phyloP scores from a whole-genome alignment of 2,329 filamentous ascomycete species.

The Paecilomyces dactylethromorphus region DNA sequence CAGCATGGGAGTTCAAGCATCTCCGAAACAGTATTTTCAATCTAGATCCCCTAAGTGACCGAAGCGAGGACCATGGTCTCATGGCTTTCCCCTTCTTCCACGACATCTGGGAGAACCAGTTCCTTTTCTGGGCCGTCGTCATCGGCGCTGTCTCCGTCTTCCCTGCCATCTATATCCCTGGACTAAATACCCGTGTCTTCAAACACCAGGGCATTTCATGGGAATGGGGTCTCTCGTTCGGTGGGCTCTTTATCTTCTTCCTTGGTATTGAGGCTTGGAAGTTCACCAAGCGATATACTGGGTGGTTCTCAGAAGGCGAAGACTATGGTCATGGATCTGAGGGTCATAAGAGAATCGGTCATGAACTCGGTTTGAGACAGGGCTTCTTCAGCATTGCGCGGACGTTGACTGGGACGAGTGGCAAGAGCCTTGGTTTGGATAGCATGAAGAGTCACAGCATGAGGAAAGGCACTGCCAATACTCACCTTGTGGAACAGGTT shows the following conservation, averaged over 20 bases:
- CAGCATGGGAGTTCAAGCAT: slow-evolving; percentile 73
- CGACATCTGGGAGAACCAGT: slow-evolving; percentile 64
- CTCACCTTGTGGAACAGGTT: neutral
- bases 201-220: slow-evolving; percentile 58
- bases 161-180: slow-evolving; percentile 60
- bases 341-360: neutral
- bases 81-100: slow-evolving; percentile 50
- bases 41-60: slow-evolving; percentile 47
- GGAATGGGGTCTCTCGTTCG: slow-evolving; percentile 64
- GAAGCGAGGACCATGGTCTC: slow-evolving; percentile 42
- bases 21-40: slow-evolving; percentile 68
- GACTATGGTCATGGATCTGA: neutral
- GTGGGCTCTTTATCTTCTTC: slow-evolving; percentile 55
- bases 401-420: neutral
- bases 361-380: slow-evolving; percentile 6
- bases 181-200: slow-evolving; percentile 58
- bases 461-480: neutral
- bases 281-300: slow-evolving; percentile 48
- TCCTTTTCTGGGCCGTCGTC: slow-evolving; percentile 60
- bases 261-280: slow-evolving; percentile 60
- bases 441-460: neutral
- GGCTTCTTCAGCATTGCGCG: slow-evolving; percentile 3
- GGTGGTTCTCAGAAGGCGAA: slow-evolving; percentile 8
- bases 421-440: neutral
- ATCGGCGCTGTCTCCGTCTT: slow-evolving; percentile 51